These are phyloP conservation scores for Septoria linicola DNA, from an alignment of 2,329 filamentous ascomycete species.

Conservation along the genomic window DNA sequence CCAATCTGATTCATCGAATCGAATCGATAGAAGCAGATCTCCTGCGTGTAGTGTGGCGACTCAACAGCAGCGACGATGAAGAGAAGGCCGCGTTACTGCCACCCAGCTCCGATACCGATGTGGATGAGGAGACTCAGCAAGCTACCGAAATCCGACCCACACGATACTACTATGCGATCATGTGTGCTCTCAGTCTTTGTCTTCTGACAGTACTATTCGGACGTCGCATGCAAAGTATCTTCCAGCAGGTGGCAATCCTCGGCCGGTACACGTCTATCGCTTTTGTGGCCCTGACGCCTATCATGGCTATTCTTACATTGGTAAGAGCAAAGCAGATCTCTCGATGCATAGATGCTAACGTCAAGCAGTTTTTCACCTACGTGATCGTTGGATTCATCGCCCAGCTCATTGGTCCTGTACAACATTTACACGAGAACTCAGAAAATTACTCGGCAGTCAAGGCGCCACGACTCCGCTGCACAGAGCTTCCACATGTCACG, in stretches of 20 bases:
- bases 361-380: slow-evolving; percentile 67
- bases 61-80: slow-evolving; percentile 52
- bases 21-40: slow-evolving; percentile 72
- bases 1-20: slow-evolving; percentile 67
- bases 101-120: slow-evolving; percentile 31
- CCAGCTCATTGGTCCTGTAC: slow-evolving; percentile 73
- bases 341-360: not conserved
- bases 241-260: slow-evolving; percentile 56
- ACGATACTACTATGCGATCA: too few relatives aligned
- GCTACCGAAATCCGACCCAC: too few relatives aligned
- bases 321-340: slow-evolving; percentile 33
- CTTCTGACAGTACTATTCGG: not conserved
- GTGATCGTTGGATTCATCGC: slow-evolving; percentile 74
- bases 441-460: slow-evolving; percentile 78
- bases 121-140: too few relatives aligned
- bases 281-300: slow-evolving; percentile 64
- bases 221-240: not conserved
- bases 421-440: slow-evolving; percentile 69
- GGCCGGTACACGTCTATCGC: slow-evolving; percentile 61
- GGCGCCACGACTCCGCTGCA: slow-evolving; percentile 59
- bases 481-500: slow-evolving; percentile 63
- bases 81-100: slow-evolving; percentile 42
- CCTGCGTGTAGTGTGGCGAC: slow-evolving; percentile 74
- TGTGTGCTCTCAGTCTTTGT: too few relatives aligned
- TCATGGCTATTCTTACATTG: slow-evolving; percentile 66